These are phyloP conservation scores for Apiospora koreana DNA, from an alignment of 2,329 filamentous ascomycete species.

Conservation along the genomic window DNA sequence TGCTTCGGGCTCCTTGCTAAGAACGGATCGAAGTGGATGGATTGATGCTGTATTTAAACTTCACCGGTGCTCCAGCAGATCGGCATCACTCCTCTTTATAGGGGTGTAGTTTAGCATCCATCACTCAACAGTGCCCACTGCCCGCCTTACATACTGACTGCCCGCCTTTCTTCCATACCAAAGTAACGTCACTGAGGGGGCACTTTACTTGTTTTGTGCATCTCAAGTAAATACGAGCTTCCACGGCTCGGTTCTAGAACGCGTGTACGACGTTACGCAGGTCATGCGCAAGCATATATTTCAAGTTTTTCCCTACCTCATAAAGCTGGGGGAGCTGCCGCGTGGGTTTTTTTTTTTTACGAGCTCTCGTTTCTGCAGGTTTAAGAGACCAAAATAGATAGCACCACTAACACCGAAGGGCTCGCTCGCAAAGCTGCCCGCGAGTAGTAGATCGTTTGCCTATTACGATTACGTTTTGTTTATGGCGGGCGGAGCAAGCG, in stretches of 20 bases:
- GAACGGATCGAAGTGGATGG: neutral
- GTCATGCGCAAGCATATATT: neutral
- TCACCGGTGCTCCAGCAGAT: slow-evolving; percentile 2
- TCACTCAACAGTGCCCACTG: neutral
- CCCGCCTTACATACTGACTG: neutral
- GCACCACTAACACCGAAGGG: neutral
- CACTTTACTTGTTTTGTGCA: neutral
- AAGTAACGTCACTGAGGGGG: slow-evolving; percentile 1
- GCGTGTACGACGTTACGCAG: slow-evolving; percentile 6
- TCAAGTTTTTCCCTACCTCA: neutral
- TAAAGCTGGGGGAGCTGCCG: neutral
- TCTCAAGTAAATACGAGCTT: neutral
- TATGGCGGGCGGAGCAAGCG: neutral
- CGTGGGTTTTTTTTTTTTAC: neutral
- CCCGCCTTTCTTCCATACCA: neutral
- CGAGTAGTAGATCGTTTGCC: neutral
- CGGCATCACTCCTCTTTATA: slow-evolving; percentile 1
- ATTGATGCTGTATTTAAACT: neutral
- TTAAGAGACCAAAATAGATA: neutral
- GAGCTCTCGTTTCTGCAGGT: neutral
- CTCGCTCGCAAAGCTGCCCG: neutral
- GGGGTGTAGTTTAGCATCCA: neutral
- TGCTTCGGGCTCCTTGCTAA: neutral
- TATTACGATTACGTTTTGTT: neutral
- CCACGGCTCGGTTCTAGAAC: neutral